Base-by-base conservation (phyloP, 768 basidiomycete species). In the Crassisporium funariophilum region DNA sequence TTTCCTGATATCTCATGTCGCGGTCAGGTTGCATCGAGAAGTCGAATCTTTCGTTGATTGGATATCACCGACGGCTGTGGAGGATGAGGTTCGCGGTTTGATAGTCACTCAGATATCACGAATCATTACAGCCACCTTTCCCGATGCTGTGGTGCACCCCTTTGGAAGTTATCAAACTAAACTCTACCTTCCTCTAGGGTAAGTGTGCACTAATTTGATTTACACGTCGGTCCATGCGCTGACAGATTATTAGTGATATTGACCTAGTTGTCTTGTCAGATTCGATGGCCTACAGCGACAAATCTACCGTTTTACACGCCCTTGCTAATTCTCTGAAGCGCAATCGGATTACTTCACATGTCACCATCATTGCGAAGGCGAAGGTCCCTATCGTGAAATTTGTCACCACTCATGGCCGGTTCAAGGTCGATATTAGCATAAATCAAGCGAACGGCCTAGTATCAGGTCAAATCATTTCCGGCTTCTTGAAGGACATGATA, bases 301-400 rank as follows among this genome's bases (percentile, higher is more conserved):
- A 83, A 69, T 72, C 80, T 44, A 72, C 73, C 40, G 85, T 89
- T 22, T 77, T 98, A 5, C 82, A 85, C 41, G 77, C 82, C 3
- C 78, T 99, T 24, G 91, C 93, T 8, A 82, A 82, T 59, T 78
- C 86, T 24, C 71, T 99, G 48, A 86, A 87, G 59, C 80, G 79
- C 24, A 77, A 82, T 1, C 73, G 80, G 7, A 84, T 98, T 49
- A 91, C 94, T 1, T 61, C 66, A 3, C 74, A 83, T 35, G 88
- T 98, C 29, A 86, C 86, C 21, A 84, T 98, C 64, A 93, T 99
- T 54, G 84, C 86, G 21, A 92, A 86, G 73, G 95, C 97, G 43
- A 90, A 86, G 69, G 95, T 98, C 5, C 97, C 97, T 22, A 98
- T 99, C 63, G 78, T 99, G 67, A 99, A 99, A 70, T 97, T 98